A percentile compares a stretch with the other conserved stretches of the same genome.
Conservation (phyloP, 306 rosid genomes). For the Quercus engelmannii region DNA sequence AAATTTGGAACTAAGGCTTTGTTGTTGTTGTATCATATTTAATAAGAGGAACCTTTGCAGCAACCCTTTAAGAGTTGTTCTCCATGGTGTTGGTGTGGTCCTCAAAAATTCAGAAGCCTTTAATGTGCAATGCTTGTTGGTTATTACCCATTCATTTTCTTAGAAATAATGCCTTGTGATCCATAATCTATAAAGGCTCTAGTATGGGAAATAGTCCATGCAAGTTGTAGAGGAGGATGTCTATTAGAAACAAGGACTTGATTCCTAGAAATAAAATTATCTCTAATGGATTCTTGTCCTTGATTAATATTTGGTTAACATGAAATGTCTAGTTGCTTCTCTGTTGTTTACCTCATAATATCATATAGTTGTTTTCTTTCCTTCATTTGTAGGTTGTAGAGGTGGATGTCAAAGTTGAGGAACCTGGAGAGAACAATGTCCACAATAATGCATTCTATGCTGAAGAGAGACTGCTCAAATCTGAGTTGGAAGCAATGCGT, state of each 20-base stretch:
- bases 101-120: not conserved
- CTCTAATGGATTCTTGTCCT: not conserved
- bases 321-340: not conserved
- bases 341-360: not conserved
- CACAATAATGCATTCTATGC: slow-evolving; percentile 80
- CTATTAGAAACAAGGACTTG: not conserved
- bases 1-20: too few species aligned
- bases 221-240: too few species aligned
- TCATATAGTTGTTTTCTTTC: not conserved
- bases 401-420: slow-evolving; percentile 73
- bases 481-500: slow-evolving; percentile 75
- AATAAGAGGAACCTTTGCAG: not conserved
- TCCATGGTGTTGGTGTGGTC: not conserved
- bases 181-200: not conserved
- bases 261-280: not conserved
- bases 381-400: slow-evolving; percentile 65
- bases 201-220: not conserved
- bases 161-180: not conserved
- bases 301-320: not conserved
- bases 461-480: slow-evolving; percentile 67
- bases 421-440: slow-evolving; percentile 72
- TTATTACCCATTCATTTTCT: not conserved
- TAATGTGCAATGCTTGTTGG: not conserved
- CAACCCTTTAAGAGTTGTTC: not conserved
- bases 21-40: not conserved